These are phyloP conservation scores for Croton setiger DNA, from an alignment of 441 rosid genomes.

Conservation along the genomic window DNA sequence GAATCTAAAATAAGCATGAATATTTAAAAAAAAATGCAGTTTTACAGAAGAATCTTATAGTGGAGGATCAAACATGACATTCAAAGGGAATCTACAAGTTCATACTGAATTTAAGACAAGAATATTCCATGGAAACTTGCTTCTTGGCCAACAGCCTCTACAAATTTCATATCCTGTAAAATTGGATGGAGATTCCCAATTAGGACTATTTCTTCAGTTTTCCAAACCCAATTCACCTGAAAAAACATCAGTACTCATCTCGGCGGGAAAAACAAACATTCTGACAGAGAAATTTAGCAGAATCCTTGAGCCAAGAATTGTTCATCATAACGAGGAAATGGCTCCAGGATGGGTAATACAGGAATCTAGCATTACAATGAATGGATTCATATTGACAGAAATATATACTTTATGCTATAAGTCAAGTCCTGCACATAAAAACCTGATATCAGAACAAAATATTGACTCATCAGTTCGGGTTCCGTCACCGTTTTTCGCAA, in stretches of 20 bases:
- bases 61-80: slow-evolving; percentile 71
- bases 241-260: slow-evolving; percentile 38
- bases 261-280: slow-evolving; percentile 26
- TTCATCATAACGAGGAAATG: slow-evolving; percentile 19
- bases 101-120: slow-evolving; percentile 42
- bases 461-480: not conserved
- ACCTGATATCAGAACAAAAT: slow-evolving; percentile 9
- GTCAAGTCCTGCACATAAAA: slow-evolving; percentile 19
- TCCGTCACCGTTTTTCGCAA: slow-evolving; percentile 40
- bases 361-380: slow-evolving; percentile 47
- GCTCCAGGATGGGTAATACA: slow-evolving; percentile 49
- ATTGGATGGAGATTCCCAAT: slow-evolving; percentile 44
- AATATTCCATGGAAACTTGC: slow-evolving; percentile 56
- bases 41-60: slow-evolving; percentile 50
- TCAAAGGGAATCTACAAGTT: slow-evolving; percentile 55
- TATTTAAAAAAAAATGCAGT: slow-evolving; percentile 34
- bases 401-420: slow-evolving; percentile 59
- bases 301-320: slow-evolving; percentile 34
- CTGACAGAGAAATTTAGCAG: slow-evolving; percentile 27
- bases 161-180: slow-evolving; percentile 60
- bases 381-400: slow-evolving; percentile 49
- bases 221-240: slow-evolving; percentile 33
- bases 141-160: slow-evolving; percentile 41
- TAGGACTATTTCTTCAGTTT: slow-evolving; percentile 57
- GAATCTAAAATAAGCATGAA: not conserved